A percentile compares a stretch with the other conserved stretches of the same genome.
phyloP scores from a whole-genome alignment of 2,329 filamentous ascomycete species.

The Trichoderma breve region DNA sequence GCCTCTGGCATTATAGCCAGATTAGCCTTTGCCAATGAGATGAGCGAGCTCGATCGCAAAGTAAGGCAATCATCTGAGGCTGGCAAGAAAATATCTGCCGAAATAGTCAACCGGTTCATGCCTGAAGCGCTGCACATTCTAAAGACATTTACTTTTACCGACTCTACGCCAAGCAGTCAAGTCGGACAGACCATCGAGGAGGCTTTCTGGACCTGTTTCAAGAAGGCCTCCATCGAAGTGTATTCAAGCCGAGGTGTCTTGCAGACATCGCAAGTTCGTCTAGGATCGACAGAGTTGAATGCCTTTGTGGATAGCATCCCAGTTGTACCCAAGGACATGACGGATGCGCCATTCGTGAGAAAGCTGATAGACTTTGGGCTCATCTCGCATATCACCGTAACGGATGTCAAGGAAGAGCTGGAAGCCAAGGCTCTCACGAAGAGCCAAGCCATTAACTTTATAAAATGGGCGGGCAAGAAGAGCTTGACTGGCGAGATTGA shows the following conservation, averaged over 20 bases:
- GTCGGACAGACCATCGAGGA: conserved; percentile 89
- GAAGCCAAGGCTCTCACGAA: conserved; percentile 78
- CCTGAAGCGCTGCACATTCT: conserved; percentile 79
- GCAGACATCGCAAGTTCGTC: conserved; percentile 77
- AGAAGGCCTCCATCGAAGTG: conserved; percentile 78
- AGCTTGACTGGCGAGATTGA: conserved; percentile 72
- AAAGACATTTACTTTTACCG: conserved; percentile 82
- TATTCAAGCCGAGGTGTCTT: conserved; percentile 86
- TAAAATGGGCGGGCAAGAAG: conserved; percentile 78
- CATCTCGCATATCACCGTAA: conserved; percentile 81
- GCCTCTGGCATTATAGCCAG: conserved; percentile 87
- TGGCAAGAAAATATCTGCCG: conserved; percentile 55
- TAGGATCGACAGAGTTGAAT: conserved; percentile 63
- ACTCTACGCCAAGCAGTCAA: conserved; percentile 83
- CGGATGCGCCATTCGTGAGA: conserved; percentile 70
- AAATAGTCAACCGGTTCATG: conserved; percentile 65
- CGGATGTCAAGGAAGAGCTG: conserved; percentile 80
- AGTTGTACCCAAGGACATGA: conserved; percentile 74
- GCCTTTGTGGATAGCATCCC: conserved; percentile 87
- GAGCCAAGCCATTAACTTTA: conserved; percentile 75
- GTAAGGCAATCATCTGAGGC: conserved; percentile 48
- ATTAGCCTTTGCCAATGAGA: conserved; percentile 84
- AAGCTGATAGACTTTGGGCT: conserved; percentile 82
- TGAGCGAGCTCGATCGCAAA: conserved; percentile 69
- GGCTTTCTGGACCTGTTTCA: conserved; percentile 92